phyloP scores from a whole-genome alignment of 768 basidiomycete genomes.

The Cystobasidium ongulense region DNA sequence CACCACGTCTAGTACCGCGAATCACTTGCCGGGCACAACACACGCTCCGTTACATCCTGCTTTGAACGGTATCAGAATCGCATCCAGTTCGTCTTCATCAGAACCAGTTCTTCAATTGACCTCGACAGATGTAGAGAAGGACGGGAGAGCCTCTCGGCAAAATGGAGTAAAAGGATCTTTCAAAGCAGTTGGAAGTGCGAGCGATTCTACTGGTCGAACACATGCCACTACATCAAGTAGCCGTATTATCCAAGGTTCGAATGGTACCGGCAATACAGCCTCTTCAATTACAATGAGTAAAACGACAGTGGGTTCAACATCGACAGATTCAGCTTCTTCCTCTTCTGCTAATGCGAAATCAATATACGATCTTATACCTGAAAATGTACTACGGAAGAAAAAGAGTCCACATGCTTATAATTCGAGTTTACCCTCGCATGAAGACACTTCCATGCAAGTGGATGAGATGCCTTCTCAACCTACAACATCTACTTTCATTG shows the following conservation, averaged over 20 bases:
- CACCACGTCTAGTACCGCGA: not conserved
- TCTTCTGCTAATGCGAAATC: not conserved
- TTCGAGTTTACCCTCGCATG: not conserved
- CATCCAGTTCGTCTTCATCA: not conserved
- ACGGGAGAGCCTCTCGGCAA: not conserved
- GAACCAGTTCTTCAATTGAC: not conserved
- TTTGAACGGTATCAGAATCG: not conserved
- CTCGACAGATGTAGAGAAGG: not conserved
- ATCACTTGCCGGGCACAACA: not conserved
- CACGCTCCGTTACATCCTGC: not conserved
- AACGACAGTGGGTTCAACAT: not conserved
- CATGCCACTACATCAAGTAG: not conserved
- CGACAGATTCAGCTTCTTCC: not conserved
- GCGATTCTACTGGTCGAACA: not conserved
- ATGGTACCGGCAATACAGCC: not conserved
- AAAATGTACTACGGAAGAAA: not conserved
- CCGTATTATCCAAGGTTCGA: not conserved
- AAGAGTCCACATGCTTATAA: not conserved
- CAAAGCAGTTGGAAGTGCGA: not conserved
- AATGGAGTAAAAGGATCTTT: not conserved
- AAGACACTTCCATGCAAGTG: not conserved
- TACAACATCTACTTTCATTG: no score
- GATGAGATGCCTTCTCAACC: not conserved
- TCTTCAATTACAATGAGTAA: not conserved
- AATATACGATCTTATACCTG: slow-evolving; percentile 3